Base-by-base conservation (phyloP, 2,329 filamentous ascomycete genomes). In the Sclerotinia glacialis region DNA sequence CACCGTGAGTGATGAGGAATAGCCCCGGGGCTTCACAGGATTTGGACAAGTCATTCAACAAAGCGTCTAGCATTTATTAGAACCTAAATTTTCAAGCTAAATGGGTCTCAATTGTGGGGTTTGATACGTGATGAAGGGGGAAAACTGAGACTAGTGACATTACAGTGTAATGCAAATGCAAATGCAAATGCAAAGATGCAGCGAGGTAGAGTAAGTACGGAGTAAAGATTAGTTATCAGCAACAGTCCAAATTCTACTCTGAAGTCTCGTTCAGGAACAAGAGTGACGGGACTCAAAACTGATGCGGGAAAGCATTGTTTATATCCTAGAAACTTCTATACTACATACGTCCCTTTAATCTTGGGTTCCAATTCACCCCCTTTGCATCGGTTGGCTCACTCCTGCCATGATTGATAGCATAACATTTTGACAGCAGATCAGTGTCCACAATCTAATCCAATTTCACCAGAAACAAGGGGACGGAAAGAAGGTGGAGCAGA, bases 31-130 rank as follows among this genome's bases (percentile, higher is more conserved):
- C 37, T 23, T 37, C 9, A 34, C 28, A 26, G 26, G 21, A 46
- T n/a, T 46, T 31, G 40, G 42, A 47, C 26, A 47, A 60, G 42
- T 47, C 56, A 37, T 49, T 49, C 28, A 28, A 49, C 28, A n/a
- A 60, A 47, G 56, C 56, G n/a, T 42, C 54, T 42, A 42, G 37
- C 54, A 37, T 42, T n/a, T 42, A 14, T 40, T 40, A 42, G 34
- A 42, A 42, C 40, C 7, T 46, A 16, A 6, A 34, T n/a, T 21
- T 47, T 42, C 21, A 18, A 31, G 56, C 34, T 44, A 60, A 28
- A n/a, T 61, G 28, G 52, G n/a, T 47, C n/a, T 47, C 37, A 37
- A 52, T 62, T 62, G 59, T 52, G 59, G 31, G 31, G 56, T 18
- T 21, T 23, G 14, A 60, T 52, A 62, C 18, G 21, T 47, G 62